Conservation (phyloP, 208 protist species). For the Acanthamoeba royreba region DNA sequence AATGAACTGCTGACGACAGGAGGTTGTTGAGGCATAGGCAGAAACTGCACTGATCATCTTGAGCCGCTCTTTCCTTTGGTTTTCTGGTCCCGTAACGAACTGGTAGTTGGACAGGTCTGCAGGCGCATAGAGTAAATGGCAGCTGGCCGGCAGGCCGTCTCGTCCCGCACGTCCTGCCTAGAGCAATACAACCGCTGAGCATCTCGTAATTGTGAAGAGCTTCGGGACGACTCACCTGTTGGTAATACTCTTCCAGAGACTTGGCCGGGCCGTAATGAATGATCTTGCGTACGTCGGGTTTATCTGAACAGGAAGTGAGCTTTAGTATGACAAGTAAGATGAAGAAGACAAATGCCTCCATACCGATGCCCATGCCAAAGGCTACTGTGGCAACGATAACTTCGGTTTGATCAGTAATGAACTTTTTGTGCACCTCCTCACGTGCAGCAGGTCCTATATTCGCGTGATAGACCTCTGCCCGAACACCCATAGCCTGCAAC, state of each 20-base stretch:
- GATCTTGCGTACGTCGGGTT: constrained; percentile 65
- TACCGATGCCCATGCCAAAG: constrained; percentile 78
- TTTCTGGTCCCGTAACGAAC: neutral
- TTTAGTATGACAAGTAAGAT: neutral
- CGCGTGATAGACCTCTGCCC: neutral
- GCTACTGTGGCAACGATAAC: constrained; percentile 65
- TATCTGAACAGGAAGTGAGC: constrained; percentile 36
- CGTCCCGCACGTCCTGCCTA: constrained; percentile 59
- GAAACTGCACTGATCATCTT: neutral
- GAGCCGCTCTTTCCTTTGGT: neutral
- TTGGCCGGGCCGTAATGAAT: constrained; percentile 63
- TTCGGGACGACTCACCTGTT: no score
- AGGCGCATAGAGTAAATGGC: constrained; percentile 25
- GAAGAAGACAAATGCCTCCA: neutral
- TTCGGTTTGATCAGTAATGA: neutral
- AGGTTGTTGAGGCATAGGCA: neutral
- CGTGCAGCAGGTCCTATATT: neutral
- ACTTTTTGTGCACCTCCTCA: neutral
- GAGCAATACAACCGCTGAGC: no score
- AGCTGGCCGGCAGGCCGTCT: constrained; percentile 42
- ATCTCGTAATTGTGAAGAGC: no score
- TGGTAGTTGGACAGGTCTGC: constrained; percentile 1
- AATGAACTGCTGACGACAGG: neutral
- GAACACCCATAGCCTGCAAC: neutral
- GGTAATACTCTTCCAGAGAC: constrained; percentile 66